These are phyloP conservation scores for Hansenula lynferdii DNA, from an alignment of 1,139 yeast species.

Conservation along the genomic window DNA sequence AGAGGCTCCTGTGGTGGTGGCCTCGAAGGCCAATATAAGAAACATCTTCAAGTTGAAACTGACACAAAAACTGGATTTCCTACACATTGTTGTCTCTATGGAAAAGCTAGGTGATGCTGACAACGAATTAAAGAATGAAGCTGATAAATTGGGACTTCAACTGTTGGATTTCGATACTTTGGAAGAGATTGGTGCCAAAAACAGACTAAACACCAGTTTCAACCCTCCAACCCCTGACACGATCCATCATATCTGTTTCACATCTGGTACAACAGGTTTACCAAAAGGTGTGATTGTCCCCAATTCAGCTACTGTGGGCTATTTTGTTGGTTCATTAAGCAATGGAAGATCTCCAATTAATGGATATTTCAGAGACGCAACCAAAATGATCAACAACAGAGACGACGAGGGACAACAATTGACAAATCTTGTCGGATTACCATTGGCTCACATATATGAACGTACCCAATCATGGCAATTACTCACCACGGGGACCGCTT, in stretches of 20 bases:
- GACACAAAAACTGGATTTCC: conserved; percentile 12
- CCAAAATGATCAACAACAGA: conserved; percentile 4
- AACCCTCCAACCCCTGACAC: conserved; percentile 45
- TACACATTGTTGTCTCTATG: conserved; percentile 30
- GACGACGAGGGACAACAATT: conserved; percentile 9
- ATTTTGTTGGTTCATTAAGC: conserved; percentile 8
- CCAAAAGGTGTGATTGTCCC: conserved; percentile 37
- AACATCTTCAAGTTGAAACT: conserved; percentile 32
- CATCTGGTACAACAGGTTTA: conserved; percentile 37
- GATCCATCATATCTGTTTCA: conserved; percentile 47
- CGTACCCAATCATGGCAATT: conserved; percentile 10
- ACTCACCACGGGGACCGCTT: conserved; percentile 14
- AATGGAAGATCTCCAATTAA: conserved; percentile 7
- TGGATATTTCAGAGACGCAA: conserved; percentile 4
- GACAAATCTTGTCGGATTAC: conserved; percentile 28
- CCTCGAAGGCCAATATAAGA: conserved; percentile 41
- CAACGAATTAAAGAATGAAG: conserved; percentile 11
- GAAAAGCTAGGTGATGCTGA: conserved; percentile 34
- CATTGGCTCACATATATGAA: conserved; percentile 45
- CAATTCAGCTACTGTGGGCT: conserved; percentile 30
- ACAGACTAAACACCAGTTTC: conserved; percentile 32
- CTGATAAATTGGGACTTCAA: conserved; percentile 24
- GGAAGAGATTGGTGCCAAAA: conserved; percentile 38
- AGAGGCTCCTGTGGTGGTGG: conserved; percentile 48
- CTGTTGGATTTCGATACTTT: conserved; percentile 39